Percentiles rank a stretch among this genome's conserved stretches.
These are phyloP conservation scores for Ophiostoma ulmi DNA, from an alignment of 2,329 filamentous ascomycete genomes.

Conservation along the genomic window DNA sequence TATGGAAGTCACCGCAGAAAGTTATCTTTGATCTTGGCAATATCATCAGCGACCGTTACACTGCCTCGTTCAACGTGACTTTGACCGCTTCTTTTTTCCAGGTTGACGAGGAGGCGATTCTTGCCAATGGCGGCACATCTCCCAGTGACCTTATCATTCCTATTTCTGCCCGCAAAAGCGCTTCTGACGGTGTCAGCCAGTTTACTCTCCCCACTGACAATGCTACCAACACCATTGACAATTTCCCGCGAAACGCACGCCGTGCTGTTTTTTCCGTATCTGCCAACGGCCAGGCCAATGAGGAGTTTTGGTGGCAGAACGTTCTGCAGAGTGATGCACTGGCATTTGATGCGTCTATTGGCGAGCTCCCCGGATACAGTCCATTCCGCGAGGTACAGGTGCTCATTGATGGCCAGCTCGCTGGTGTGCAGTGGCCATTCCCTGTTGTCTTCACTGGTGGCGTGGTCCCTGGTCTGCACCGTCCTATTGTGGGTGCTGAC, in stretches of 20 bases:
- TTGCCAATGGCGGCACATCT: slow-evolving; percentile 31
- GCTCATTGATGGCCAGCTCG: slow-evolving; percentile 64
- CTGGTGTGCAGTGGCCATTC: slow-evolving; percentile 75
- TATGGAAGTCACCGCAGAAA: slow-evolving; percentile 66
- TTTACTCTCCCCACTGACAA: slow-evolving; percentile 62
- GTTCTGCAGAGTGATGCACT: slow-evolving; percentile 57
- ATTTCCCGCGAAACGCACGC: slow-evolving; percentile 60
- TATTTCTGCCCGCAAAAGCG: slow-evolving; percentile 52
- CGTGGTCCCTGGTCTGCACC: slow-evolving; percentile 69
- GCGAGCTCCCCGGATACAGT: slow-evolving; percentile 59
- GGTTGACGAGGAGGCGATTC: slow-evolving; percentile 37
- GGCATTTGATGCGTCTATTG: slow-evolving; percentile 55
- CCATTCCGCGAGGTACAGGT: slow-evolving; percentile 76
- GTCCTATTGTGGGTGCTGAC: slow-evolving; percentile 72
- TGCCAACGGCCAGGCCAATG: slow-evolving; percentile 67
- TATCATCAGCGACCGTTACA: slow-evolving; percentile 65
- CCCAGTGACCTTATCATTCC: slow-evolving; percentile 64
- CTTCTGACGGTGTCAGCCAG: slow-evolving; percentile 52
- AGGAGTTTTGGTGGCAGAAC: slow-evolving; percentile 86
- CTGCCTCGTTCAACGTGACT: slow-evolving; percentile 66
- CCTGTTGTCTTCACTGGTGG: slow-evolving; percentile 79
- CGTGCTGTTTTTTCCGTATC: slow-evolving; percentile 71
- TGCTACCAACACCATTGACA: slow-evolving; percentile 50
- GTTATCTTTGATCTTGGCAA: slow-evolving; percentile 78
- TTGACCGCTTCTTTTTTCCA: slow-evolving; percentile 68